Conservation (phyloP, 78 protist genomes). For the Speleostelium caveatum region DNA sequence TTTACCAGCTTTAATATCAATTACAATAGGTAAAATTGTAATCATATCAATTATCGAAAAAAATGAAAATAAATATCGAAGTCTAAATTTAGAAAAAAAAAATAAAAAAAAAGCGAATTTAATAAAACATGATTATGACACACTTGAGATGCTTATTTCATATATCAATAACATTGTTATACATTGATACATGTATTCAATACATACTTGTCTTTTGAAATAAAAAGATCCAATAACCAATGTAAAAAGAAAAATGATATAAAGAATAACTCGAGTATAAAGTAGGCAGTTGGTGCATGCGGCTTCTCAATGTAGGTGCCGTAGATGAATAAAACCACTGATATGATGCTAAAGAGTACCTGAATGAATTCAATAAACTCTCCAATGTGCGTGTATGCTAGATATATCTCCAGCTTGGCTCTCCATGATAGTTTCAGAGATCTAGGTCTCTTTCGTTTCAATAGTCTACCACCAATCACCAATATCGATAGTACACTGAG, state of each 20-base stretch:
- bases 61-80: constrained; percentile 72
- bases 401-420: constrained; percentile 51
- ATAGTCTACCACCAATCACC: constrained; percentile 19
- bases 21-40: constrained; percentile 53
- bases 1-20: constrained; percentile 52
- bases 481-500: not conserved
- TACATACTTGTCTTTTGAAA: constrained; percentile 71
- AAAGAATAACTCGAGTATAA: constrained; percentile 3
- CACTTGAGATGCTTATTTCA: not conserved
- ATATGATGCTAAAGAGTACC: constrained; percentile 32
- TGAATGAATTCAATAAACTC: constrained; percentile 60
- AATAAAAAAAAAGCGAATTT: not conserved
- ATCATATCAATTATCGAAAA: constrained; percentile 66
- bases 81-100: not conserved
- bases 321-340: constrained; percentile 44
- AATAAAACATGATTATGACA: not conserved
- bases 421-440: constrained; percentile 16
- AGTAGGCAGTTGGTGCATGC: constrained; percentile 1
- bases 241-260: constrained; percentile 36
- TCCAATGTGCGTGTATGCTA: constrained; percentile 73
- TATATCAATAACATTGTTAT: not conserved
- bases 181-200: not conserved
- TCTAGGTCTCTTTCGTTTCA: constrained; percentile 10
- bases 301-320: constrained; percentile 54
- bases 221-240: constrained; percentile 59